A percentile compares a stretch with the other conserved stretches of the same genome.
phyloP scores from a whole-genome alignment of 2,329 filamentous ascomycete species.

The Emmonsiellopsis sp. region DNA sequence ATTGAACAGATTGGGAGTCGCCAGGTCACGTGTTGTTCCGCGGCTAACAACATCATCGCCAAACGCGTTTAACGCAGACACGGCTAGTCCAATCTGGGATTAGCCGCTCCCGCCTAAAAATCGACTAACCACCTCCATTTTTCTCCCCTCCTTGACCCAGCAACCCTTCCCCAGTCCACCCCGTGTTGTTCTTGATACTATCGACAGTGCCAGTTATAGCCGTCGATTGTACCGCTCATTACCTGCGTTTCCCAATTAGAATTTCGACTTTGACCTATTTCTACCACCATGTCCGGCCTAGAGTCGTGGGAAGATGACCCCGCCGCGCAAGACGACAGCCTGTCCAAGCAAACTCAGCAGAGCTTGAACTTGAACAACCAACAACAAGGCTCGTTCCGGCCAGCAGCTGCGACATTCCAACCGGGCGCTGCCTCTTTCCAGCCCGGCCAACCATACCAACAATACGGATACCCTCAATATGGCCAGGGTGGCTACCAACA shows the following conservation, averaged over 20 bases:
- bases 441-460: constrained; percentile 59
- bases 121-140: not conserved
- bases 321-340: constrained; percentile 63
- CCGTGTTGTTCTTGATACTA: not conserved
- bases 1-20: not conserved
- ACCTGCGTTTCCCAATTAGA: not conserved
- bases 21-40: not conserved
- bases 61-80: not conserved
- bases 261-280: constrained; percentile 10
- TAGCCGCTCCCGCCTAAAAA: not conserved
- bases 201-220: not conserved
- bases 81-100: not conserved
- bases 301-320: constrained; percentile 94
- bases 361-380: constrained; percentile 63
- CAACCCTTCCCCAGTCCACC: not conserved
- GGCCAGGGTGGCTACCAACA: constrained; percentile 34
- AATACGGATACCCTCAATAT: constrained; percentile 46
- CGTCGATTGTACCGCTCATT: not conserved
- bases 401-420: constrained; percentile 61
- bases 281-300: constrained; percentile 65
- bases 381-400: constrained; percentile 50
- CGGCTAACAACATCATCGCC: not conserved
- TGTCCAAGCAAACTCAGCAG: constrained; percentile 66
- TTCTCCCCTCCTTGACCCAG: not conserved
- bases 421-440: constrained; percentile 63